phyloP scores from a whole-genome alignment of 129 eudicot genomes.

The Kitagawia praeruptora region DNA sequence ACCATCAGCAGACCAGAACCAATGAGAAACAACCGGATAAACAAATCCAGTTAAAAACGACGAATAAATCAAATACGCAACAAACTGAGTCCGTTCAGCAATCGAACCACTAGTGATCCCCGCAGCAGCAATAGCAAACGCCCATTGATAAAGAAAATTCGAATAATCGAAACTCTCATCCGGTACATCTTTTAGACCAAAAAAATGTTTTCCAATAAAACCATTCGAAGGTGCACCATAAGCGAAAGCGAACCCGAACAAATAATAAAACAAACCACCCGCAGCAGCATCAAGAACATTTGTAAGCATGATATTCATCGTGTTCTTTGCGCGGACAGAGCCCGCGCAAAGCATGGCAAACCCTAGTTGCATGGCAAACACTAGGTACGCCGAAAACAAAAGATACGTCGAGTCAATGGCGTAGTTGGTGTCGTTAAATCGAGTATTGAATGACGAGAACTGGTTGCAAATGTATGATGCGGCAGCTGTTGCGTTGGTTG shows the following conservation, averaged over 20 bases:
- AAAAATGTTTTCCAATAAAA: constrained; percentile 52
- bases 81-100: constrained; percentile 69
- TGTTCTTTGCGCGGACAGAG: constrained; percentile 58
- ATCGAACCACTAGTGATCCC: constrained; percentile 73
- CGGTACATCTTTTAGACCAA: constrained; percentile 43
- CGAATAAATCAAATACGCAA: constrained; percentile 59
- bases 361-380: constrained; percentile 72
- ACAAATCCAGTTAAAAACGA: constrained; percentile 70
- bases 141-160: constrained; percentile 59
- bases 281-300: constrained; percentile 65
- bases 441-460: constrained; percentile 5
- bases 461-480: neutral
- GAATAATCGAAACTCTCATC: constrained; percentile 26
- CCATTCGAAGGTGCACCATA: constrained; percentile 43
- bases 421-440: constrained; percentile 27
- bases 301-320: constrained; percentile 76
- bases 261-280: constrained; percentile 54
- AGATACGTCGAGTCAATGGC: constrained; percentile 60
- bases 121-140: constrained; percentile 81
- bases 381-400: constrained; percentile 60
- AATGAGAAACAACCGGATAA: constrained; percentile 71
- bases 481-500: neutral
- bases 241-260: constrained; percentile 61
- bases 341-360: constrained; percentile 84
- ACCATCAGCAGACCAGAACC: constrained; percentile 71